Evolutionary conservation across 305 asterid species (phyloP), one percentile per base, ranked within the genome.

Genomic region (Fraxinus nigra): DNA sequence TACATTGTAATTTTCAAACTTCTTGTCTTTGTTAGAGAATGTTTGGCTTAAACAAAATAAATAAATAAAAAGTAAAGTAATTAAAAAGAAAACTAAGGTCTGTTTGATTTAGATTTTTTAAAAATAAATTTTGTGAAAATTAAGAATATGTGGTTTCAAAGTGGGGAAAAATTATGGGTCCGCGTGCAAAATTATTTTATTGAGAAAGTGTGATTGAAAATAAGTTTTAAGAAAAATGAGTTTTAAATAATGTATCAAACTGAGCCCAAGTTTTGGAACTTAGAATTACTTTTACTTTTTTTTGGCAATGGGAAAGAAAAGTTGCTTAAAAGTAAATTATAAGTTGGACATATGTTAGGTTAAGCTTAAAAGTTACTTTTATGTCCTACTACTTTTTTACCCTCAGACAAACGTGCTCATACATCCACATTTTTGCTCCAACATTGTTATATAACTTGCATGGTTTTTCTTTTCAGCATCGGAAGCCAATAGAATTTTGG

Each of bases 401-500:
- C 75, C 32, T 77, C 7, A 1, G 56, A 16, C 65, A 75, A 43
- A 67, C 38, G 7, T 28, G n/a, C n/a, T 20, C 18, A 48, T 48
- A 33, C 40, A 28, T 30, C 46, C 54, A 7, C 28, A 63, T 18
- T 32, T 28, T 74, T 14, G 24, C 77, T 46, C 65, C 78, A 26
- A 76, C 38, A 16, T 1, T 76, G 20, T 48, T 51, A 80, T 14
- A 1, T 63, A 35, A 28, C 51, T 78, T 78, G 46, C 40, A 46
- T 78, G 30, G 13, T 16, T 69, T 80, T 74, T 56, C 10, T 81
- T 85, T 84, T 67, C 89, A 92, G 95, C 99, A 95, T 76, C 93
- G 97, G 54, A 95, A 93, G 87, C 92, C 97, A 35, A 75, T 46
- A 35, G 98, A 90, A 61, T 93, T 95, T 78, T 95, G 99, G 74